Base-by-base conservation (phyloP, 2,329 filamentous ascomycete species). In the Nectriaceae sp. region DNA sequence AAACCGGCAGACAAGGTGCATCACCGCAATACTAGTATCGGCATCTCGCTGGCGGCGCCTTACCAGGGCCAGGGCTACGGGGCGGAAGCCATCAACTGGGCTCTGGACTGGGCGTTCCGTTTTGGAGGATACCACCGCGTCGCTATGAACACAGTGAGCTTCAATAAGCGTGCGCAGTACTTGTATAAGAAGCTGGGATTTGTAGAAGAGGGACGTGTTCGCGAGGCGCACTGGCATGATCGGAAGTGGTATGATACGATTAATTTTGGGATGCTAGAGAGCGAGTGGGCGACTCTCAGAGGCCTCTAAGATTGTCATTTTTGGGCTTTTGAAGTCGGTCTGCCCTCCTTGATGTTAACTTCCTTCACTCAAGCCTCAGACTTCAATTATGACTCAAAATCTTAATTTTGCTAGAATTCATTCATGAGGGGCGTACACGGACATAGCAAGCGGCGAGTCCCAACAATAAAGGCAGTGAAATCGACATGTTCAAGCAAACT, bases 131-230 rank as follows among this genome's bases (percentile, higher is more conserved):
- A 76, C 60, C 76, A 79, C 51, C 62, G 71, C 4, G 69, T 79
- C 16, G 60, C 56, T 11, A 66, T 79, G 5, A 54, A 58, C 3
- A 68, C 68, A 0, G 68, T 73, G 26, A 67, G 57, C 8, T 78
- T 67, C 44, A 80, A 79, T 40, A 58, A 63, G 26, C 65, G 73
- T 1, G 76, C 73, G 1, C 39, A 65, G 10, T 61, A 66, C 16
- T 44, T 79, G 57, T 79, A 79, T 52, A 60, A 71, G 55, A 64
- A 65, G 35, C 47, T 78, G 8, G 76, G 77, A 0, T 79, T 80
- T 50, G 65, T 65, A 37, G 52, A 63, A 3, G 76, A 79, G 52
- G 74, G 75, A 0, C 55, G 70, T 4, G 64, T 60, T 46, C 63
- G 75, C 42, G 70, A 79, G 58, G 58, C 62, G 1, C 49, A 74